Conservation (phyloP, 768 basidiomycete species). For the Sporobolomyces roseus region DNA sequence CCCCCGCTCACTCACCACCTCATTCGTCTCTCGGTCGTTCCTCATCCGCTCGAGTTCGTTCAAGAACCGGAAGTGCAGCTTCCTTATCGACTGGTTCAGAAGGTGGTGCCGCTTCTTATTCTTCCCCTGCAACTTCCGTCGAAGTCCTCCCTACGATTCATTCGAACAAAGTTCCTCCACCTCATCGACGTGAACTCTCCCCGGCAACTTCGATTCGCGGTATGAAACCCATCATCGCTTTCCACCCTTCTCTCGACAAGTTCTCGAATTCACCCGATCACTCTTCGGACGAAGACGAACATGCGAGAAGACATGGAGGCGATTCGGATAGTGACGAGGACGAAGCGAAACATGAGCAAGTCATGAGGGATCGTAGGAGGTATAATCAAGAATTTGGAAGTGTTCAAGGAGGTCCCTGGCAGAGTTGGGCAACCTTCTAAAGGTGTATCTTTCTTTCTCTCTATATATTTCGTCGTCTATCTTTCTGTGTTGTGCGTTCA, state of each 20-base stretch:
- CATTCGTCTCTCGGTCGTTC: neutral
- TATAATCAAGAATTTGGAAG: slow-evolving; percentile 27
- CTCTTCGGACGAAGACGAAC: neutral
- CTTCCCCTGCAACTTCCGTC: slow-evolving; percentile 30
- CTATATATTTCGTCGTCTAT: neutral
- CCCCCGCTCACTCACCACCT: slow-evolving; percentile 19
- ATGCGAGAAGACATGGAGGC: neutral
- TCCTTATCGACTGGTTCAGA: slow-evolving; percentile 13
- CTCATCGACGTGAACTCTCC: neutral
- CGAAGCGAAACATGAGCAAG: slow-evolving; percentile 16
- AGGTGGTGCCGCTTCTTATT: neutral
- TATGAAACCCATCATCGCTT: neutral
- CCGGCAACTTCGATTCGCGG: slow-evolving; percentile 1
- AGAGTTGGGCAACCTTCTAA: slow-evolving; percentile 34
- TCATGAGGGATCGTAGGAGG: slow-evolving; percentile 19
- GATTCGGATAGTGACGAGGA: neutral
- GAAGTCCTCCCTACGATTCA: slow-evolving; percentile 15
- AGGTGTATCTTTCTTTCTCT: neutral
- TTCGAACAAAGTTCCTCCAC: neutral
- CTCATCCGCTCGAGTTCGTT: neutral
- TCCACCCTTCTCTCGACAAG: too few relatives aligned
- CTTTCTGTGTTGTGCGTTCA: neutral
- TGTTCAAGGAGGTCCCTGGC: slow-evolving; percentile 32
- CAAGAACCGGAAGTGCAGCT: slow-evolving; percentile 15
- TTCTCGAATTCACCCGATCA: neutral